phyloP scores from a whole-genome alignment of 208 protist species.

The Naegleria gruberi region DNA sequence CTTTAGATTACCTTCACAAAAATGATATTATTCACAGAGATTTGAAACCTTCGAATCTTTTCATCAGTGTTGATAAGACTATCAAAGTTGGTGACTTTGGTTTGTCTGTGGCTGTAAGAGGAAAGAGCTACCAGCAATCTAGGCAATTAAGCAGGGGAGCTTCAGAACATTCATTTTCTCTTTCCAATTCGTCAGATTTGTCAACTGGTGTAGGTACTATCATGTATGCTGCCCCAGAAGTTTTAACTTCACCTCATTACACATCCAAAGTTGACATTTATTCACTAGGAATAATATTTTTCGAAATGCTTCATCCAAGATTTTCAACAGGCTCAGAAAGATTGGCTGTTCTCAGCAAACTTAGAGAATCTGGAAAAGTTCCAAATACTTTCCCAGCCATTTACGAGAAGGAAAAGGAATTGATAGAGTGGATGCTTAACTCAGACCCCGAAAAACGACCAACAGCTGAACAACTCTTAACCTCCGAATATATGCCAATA shows the following conservation, averaged over 20 bases:
- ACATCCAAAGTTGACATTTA: constrained; percentile 20
- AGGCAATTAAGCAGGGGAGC: no score
- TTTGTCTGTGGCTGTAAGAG: not conserved
- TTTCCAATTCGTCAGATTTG: not conserved
- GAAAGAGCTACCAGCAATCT: not conserved
- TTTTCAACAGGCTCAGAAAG: not conserved
- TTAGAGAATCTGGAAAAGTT: not conserved
- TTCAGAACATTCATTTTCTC: not conserved
- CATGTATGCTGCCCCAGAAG: constrained; percentile 6
- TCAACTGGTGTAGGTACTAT: constrained; percentile 3
- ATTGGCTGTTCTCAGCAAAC: not conserved
- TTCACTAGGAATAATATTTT: constrained; percentile 25
- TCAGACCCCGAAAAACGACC: not conserved
- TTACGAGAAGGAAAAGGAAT: not conserved
- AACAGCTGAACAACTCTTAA: not conserved
- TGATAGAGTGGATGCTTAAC: not conserved
- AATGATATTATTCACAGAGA: constrained; percentile 24
- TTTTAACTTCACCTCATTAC: not conserved
- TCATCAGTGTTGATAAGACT: not conserved
- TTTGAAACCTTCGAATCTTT: constrained; percentile 14
- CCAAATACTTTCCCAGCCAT: not conserved
- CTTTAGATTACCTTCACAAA: constrained; percentile 13
- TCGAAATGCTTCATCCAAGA: constrained; percentile 9
- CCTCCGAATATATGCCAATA: not conserved
- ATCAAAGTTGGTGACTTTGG: constrained; percentile 29